Conservation (phyloP, 164 flowering plant genomes). For the Sextonia rubra region DNA sequence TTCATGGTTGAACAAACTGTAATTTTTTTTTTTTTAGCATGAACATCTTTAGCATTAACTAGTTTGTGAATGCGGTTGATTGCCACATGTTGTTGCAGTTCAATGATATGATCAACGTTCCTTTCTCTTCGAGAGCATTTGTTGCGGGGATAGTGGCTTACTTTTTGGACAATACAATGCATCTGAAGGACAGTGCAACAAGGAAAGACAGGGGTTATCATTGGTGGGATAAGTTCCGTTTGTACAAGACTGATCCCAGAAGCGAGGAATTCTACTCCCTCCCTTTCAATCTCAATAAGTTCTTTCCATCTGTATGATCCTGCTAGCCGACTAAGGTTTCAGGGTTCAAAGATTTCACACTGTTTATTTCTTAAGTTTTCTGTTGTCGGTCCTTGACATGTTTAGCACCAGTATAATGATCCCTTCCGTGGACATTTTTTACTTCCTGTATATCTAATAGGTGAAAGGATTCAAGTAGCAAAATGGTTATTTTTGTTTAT, state of each 20-base stretch:
- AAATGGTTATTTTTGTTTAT: background rate
- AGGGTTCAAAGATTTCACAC: background rate
- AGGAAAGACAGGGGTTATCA: slow-evolving; percentile 92
- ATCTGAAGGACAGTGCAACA: slow-evolving; percentile 42
- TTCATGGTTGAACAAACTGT: too few relatives aligned
- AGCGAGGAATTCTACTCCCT: slow-evolving; percentile 91
- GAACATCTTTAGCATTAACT: background rate
- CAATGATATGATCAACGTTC: slow-evolving; percentile 87
- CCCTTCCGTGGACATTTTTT: too few relatives aligned
- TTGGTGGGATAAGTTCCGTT: slow-evolving; percentile 92
- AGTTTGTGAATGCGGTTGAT: background rate
- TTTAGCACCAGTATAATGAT: too few relatives aligned
- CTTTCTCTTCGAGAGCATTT: slow-evolving; percentile 80
- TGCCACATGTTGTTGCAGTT: slow-evolving; percentile 50
- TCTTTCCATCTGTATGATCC: slow-evolving; percentile 81
- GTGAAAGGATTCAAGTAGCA: background rate
- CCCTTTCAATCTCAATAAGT: slow-evolving; percentile 90
- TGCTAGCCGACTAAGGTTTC: background rate
- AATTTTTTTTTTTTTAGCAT: too few relatives aligned
- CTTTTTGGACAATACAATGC: slow-evolving; percentile 77
- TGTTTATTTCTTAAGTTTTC: too few relatives aligned
- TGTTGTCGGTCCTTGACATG: too few relatives aligned
- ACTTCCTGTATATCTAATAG: background rate
- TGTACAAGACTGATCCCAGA: slow-evolving; percentile 68
- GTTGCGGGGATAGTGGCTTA: slow-evolving; percentile 76